Evolutionary conservation across 176 grass and related monocot species (phyloP).

Genomic region (Echinochloa phyllopogon): DNA sequence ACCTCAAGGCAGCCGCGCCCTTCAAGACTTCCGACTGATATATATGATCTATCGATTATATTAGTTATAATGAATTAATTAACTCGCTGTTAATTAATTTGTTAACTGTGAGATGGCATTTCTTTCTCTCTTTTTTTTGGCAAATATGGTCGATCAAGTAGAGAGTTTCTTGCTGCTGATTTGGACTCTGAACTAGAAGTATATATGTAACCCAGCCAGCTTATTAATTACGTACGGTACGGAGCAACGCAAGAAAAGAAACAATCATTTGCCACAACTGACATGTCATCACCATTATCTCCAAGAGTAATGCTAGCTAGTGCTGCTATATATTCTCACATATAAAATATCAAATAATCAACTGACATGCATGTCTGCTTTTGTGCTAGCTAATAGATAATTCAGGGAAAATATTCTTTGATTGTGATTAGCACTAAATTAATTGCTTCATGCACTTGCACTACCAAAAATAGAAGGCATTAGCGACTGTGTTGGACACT

Average conservation of each 20-base stretch:
- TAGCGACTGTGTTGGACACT: background rate
- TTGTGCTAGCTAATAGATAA: background rate
- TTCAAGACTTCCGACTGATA: conserved; percentile 68
- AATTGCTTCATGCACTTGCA: background rate
- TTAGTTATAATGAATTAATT: conserved; percentile 28
- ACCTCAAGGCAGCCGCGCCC: conserved; percentile 70
- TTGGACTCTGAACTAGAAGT: conserved; percentile 6
- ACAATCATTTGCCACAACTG: background rate
- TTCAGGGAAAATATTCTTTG: background rate
- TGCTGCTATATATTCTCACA: background rate
- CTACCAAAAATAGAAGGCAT: background rate
- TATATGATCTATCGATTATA: background rate
- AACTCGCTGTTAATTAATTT: conserved; percentile 28
- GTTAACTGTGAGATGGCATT: background rate
- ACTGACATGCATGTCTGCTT: background rate
- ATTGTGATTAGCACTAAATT: conserved; percentile 9
- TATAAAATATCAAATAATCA: background rate
- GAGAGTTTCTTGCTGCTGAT: conserved; percentile 18
- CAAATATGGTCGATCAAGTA: background rate
- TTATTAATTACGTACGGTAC: background rate
- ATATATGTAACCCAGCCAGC: background rate
- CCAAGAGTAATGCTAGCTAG: background rate
- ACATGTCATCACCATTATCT: background rate
- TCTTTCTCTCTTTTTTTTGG: background rate
- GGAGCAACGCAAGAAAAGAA: background rate